These are phyloP conservation scores for Priceomyces melissophilus DNA, from an alignment of 805 yeast species.

Conservation along the genomic window DNA sequence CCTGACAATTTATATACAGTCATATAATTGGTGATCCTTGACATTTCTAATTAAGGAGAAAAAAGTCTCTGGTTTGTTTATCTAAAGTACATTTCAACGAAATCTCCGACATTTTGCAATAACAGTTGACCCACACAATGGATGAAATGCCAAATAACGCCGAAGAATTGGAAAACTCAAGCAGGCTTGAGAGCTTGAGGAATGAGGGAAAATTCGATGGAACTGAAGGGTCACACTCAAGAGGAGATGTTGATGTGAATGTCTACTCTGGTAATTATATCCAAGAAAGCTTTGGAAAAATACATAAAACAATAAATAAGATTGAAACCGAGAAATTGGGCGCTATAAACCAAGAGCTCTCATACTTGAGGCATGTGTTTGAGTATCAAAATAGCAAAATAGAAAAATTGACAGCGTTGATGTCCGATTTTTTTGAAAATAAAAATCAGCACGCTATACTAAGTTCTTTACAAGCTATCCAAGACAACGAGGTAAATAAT, in stretches of 20 bases:
- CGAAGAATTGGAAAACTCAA: constrained; percentile 6
- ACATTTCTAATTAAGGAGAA: constrained; percentile 5
- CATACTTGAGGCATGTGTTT: constrained; percentile 32
- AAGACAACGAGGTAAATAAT: constrained; percentile 18
- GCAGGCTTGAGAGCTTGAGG: constrained; percentile 7
- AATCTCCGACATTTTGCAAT: constrained; percentile 12
- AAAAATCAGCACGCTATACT: constrained; percentile 24
- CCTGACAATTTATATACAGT: too few species aligned
- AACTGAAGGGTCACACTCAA: constrained; percentile 1
- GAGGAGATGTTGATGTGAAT: constrained; percentile 5
- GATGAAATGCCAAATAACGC: constrained; percentile 8
- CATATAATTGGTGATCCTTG: too few species aligned
- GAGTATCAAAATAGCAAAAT: constrained; percentile 37
- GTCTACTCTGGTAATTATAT: constrained; percentile 7
- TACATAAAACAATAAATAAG: constrained; percentile 12
- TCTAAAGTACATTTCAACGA: constrained; percentile 2
- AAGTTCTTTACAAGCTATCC: constrained; percentile 27
- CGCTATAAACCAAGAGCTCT: constrained; percentile 27
- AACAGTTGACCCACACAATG: constrained; percentile 6
- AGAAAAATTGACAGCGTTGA: constrained; percentile 33
- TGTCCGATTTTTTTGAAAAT: constrained; percentile 30
- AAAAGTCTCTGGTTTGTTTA: constrained; percentile 10
- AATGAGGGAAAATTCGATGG: constrained; percentile 6
- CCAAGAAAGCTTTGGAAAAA: constrained; percentile 10
- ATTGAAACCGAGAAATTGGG: constrained; percentile 26